Percentiles rank a stretch among this genome's conserved stretches.
Evolutionary conservation across 768 basidiomycete species (phyloP).

Genomic region (Wakefieldia striispora): DNA sequence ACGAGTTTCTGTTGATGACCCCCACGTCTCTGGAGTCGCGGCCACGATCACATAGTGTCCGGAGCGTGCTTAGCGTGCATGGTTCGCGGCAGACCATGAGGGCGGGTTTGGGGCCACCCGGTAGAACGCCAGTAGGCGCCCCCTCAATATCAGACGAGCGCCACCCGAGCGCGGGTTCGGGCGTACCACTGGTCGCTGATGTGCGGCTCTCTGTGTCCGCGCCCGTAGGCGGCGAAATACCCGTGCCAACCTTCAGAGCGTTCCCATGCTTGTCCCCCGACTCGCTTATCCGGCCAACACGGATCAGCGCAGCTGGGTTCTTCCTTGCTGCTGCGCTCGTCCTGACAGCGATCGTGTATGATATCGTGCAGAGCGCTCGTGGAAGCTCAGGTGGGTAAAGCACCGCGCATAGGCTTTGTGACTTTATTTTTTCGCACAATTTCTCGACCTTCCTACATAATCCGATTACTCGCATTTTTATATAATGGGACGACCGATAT

Average conservation of each 20-base stretch:
- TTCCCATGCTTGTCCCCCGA: conserved; percentile 9
- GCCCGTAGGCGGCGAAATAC: background rate
- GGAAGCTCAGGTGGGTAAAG: background rate
- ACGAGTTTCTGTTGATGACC: conserved; percentile 19
- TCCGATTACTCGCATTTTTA: too few species aligned
- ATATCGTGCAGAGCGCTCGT: conserved; percentile 6
- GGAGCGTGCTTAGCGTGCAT: conserved; percentile 2
- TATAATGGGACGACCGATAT: too few species aligned
- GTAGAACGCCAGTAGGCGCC: background rate
- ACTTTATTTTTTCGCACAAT: conserved; percentile 1
- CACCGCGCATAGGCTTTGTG: background rate
- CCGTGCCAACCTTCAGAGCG: conserved; percentile 9
- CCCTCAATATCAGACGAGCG: background rate
- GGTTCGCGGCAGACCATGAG: conserved; percentile 4
- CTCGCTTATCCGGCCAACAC: conserved; percentile 9
- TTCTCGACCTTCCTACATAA: too few species aligned
- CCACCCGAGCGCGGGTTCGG: background rate
- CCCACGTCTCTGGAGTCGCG: conserved; percentile 2
- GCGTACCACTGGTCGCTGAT: background rate
- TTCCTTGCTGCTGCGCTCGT: conserved; percentile 8
- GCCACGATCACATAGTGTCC: conserved; percentile 7
- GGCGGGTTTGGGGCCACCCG: background rate
- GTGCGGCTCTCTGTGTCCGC: conserved; percentile 4
- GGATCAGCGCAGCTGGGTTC: conserved; percentile 7
- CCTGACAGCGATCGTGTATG: conserved; percentile 17